Conservation (phyloP, 257 asterid species). For the Solanum raphanifolium region DNA sequence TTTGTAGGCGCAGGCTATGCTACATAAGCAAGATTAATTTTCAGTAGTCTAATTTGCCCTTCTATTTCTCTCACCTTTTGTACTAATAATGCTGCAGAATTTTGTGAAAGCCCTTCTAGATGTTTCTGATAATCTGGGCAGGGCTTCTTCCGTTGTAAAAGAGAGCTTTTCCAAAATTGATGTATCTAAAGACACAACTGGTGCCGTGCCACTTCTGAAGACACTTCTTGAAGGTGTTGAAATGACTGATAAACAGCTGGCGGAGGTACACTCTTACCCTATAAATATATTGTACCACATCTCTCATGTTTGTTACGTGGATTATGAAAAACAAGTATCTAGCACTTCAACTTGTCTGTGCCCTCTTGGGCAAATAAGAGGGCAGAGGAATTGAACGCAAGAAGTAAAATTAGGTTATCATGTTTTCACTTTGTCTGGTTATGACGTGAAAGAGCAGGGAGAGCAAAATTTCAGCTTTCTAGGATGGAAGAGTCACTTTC, state of each 20-base stretch:
- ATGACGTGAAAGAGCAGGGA: not conserved
- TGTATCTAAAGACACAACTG: constrained; percentile 46
- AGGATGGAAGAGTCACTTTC: not conserved
- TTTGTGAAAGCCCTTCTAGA: constrained; percentile 77
- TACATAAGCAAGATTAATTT: not conserved
- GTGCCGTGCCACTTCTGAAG: constrained; percentile 71
- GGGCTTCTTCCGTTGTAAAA: constrained; percentile 89
- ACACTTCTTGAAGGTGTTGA: constrained; percentile 93
- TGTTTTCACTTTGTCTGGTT: not conserved
- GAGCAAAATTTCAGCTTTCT: not conserved
- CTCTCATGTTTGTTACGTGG: not conserved
- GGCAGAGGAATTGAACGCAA: not conserved
- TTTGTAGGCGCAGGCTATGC: not conserved
- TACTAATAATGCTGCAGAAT: constrained; percentile 39
- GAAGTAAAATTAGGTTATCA: not conserved
- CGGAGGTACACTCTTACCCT: constrained; percentile 44
- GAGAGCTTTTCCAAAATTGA: constrained; percentile 69
- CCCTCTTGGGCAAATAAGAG: not conserved
- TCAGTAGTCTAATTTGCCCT: not conserved
- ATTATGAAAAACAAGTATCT: not conserved
- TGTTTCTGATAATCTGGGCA: constrained; percentile 70
- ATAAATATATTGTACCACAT: not conserved
- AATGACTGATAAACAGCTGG: constrained; percentile 89
- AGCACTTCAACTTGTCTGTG: not conserved
- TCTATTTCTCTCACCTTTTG: not conserved